These are phyloP conservation scores for Penicillium bialowiezense DNA, from an alignment of 495 filamentous ascomycete genomes.

Conservation along the genomic window DNA sequence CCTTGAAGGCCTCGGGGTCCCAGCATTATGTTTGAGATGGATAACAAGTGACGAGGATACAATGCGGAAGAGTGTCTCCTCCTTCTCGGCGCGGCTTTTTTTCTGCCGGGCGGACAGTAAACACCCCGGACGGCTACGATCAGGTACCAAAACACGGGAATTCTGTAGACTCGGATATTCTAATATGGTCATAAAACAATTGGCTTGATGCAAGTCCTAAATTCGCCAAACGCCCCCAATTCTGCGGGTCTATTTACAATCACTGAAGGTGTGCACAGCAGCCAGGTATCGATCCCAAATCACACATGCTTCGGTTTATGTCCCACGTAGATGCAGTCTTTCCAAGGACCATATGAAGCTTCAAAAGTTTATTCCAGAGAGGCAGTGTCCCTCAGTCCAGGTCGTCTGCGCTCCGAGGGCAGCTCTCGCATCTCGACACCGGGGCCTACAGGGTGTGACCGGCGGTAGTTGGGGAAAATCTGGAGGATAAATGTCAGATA, in stretches of 20 bases:
- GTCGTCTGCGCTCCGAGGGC: conserved; percentile 46
- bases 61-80: conserved; percentile 15
- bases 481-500: conserved; percentile 22
- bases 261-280: conserved; percentile 17
- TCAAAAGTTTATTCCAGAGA: conserved; percentile 24
- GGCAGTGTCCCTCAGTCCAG: conserved; percentile 49
- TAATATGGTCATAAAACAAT: conserved; percentile 5
- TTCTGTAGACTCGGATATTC: not conserved
- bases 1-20: conserved; percentile 35
- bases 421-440: conserved; percentile 61
- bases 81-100: conserved; percentile 25
- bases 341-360: not conserved
- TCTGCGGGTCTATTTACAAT: conserved; percentile 36
- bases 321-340: conserved; percentile 16
- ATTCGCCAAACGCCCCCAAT: conserved; percentile 34
- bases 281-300: conserved; percentile 19
- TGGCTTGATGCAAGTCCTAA: conserved; percentile 22
- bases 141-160: no score
- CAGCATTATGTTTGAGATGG: conserved; percentile 31
- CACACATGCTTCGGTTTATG: conserved; percentile 21
- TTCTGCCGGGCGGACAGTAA: conserved; percentile 42
- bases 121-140: conserved; percentile 10
- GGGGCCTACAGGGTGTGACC: conserved; percentile 57
- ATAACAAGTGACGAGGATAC: conserved; percentile 11
- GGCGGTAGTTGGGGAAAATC: conserved; percentile 65